Conservation (phyloP, 495 filamentous ascomycete species). For the Penicillium simplicissimum region DNA sequence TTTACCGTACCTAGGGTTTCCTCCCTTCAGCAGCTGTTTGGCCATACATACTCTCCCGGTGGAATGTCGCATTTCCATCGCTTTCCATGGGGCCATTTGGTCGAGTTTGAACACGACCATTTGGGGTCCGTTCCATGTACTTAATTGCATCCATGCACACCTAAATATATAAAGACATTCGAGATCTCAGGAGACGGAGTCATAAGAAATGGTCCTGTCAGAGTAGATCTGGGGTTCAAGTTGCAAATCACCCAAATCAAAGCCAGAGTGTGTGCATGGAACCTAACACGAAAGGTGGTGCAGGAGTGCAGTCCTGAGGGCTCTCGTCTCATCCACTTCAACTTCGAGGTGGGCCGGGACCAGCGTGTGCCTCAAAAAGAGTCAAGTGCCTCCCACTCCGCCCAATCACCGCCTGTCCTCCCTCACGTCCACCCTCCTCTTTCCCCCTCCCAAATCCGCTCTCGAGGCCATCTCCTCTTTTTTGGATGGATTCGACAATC, state of each 20-base stretch:
- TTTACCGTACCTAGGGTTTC: neutral
- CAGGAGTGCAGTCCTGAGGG: too few species aligned
- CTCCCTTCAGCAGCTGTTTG: neutral
- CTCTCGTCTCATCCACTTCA: too few species aligned
- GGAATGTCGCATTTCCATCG: neutral
- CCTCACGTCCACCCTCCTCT: conserved; percentile 16
- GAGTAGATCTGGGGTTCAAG: too few species aligned
- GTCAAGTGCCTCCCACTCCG: neutral
- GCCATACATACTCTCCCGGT: neutral
- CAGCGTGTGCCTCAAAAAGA: neutral
- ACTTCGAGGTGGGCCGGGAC: too few species aligned
- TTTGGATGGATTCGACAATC: conserved; percentile 8
- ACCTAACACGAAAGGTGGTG: too few species aligned
- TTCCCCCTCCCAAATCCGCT: neutral
- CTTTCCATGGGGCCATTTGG: neutral
- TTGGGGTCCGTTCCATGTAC: too few species aligned
- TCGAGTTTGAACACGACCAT: neutral
- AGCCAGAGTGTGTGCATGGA: too few species aligned
- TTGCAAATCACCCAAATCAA: too few species aligned
- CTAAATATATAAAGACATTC: too few species aligned
- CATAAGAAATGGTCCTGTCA: too few species aligned
- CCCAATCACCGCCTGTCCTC: conserved; percentile 23
- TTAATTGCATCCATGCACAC: too few species aligned
- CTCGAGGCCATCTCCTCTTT: neutral
- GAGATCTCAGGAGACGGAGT: too few species aligned